phyloP scores from a whole-genome alignment of 495 filamentous ascomycete species.

The Choiromyces venosus region DNA sequence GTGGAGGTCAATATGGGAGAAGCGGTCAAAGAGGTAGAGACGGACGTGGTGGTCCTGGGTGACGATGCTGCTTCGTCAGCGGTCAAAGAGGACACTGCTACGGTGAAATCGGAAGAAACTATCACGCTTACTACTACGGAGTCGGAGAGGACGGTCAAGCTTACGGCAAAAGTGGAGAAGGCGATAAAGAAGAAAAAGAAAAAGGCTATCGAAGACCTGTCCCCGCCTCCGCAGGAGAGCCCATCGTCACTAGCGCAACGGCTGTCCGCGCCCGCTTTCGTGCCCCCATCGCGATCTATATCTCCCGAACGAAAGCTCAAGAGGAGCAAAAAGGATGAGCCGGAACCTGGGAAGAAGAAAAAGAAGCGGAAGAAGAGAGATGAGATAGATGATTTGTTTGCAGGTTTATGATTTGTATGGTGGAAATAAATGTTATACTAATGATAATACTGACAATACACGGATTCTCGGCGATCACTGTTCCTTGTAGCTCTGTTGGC shows the following conservation, averaged over 20 bases:
- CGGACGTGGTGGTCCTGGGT: slow-evolving; percentile 6
- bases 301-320: slow-evolving; percentile 8
- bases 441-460: background rate
- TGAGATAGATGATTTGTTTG: slow-evolving; percentile 61
- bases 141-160: background rate
- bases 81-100: background rate
- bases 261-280: background rate
- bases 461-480: no score
- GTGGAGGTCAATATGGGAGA: background rate
- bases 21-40: background rate
- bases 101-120: background rate
- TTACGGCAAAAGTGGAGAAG: slow-evolving; percentile 12
- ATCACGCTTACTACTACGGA: background rate
- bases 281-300: background rate
- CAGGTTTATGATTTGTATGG: slow-evolving; percentile 46
- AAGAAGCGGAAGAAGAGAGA: slow-evolving; percentile 52
- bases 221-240: background rate
- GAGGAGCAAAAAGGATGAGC: slow-evolving; percentile 22
- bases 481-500: no score
- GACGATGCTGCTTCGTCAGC: background rate
- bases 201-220: background rate
- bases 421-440: background rate
- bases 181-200: slow-evolving; percentile 21
- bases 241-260: background rate
- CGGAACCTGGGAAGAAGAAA: slow-evolving; percentile 47